These are phyloP conservation scores for Lithocarpus polystachyus DNA, from an alignment of 306 rosid species.

Conservation along the genomic window DNA sequence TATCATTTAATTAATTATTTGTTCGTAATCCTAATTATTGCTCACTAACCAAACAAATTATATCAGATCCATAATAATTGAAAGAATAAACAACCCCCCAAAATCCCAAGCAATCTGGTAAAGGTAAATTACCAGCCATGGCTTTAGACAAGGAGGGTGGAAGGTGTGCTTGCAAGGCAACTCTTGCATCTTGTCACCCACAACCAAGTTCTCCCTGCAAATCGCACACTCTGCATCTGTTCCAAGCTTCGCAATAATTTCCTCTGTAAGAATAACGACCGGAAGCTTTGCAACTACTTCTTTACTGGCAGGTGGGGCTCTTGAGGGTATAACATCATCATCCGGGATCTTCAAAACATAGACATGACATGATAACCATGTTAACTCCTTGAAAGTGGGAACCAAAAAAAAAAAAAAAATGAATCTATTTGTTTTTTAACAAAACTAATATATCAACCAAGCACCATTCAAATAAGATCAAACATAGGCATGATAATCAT, in stretches of 20 bases:
- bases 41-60: not conserved
- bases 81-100: not conserved
- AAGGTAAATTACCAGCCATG: slow-evolving; percentile 80
- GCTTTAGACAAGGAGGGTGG: slow-evolving; percentile 92
- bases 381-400: slow-evolving; percentile 1
- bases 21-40: not conserved
- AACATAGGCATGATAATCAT: not conserved
- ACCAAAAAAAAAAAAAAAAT: not conserved
- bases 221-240: slow-evolving; percentile 83
- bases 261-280: slow-evolving; percentile 65
- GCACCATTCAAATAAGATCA: not conserved
- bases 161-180: slow-evolving; percentile 96
- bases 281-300: slow-evolving; percentile 89
- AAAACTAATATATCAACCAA: not conserved
- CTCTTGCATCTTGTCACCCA: slow-evolving; percentile 87
- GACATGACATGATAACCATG: not conserved
- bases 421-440: not conserved
- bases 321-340: slow-evolving; percentile 49
- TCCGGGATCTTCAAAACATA: slow-evolving; percentile 41
- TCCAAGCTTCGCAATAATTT: slow-evolving; percentile 58
- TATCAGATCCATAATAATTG: not conserved
- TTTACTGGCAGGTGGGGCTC: slow-evolving; percentile 94
- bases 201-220: slow-evolving; percentile 76
- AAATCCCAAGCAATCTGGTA: not conserved
- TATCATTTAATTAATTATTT: not conserved